phyloP scores from a whole-genome alignment of 495 filamentous ascomycete genomes.

The Tirmania nivea region DNA sequence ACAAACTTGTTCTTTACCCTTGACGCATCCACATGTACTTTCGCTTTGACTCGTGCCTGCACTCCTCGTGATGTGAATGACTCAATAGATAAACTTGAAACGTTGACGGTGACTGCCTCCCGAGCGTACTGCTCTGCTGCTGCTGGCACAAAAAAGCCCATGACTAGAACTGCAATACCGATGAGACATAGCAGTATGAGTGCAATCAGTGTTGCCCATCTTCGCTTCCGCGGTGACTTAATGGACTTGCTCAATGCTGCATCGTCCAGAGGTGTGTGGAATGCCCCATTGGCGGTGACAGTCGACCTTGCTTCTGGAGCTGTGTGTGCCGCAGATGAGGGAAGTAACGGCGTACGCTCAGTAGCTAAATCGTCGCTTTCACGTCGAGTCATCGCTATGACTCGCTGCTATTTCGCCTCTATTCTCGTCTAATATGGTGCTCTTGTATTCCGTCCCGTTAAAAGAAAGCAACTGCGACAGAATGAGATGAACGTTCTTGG shows the following conservation, averaged over 20 bases:
- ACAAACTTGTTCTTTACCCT: constrained; percentile 47
- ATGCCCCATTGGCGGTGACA: background rate
- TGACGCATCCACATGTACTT: constrained; percentile 53
- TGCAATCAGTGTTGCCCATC: background rate
- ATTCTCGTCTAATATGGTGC: too few species aligned
- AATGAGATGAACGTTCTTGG: too few species aligned
- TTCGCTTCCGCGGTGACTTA: background rate
- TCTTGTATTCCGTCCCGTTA: too few species aligned
- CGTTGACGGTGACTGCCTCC: constrained; percentile 57
- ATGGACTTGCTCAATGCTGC: constrained; percentile 16
- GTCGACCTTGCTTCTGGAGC: background rate
- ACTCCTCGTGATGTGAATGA: constrained; percentile 60
- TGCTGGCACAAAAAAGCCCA: constrained; percentile 57
- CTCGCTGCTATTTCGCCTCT: too few species aligned
- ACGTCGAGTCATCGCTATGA: too few species aligned
- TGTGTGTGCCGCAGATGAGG: background rate
- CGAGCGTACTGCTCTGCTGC: constrained; percentile 66
- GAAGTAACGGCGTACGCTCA: background rate
- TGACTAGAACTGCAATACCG: background rate
- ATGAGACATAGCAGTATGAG: background rate
- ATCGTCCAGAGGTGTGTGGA: background rate
- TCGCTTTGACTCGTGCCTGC: constrained; percentile 52
- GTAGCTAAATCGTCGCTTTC: background rate
- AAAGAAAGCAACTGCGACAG: too few species aligned
- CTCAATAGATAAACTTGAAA: constrained; percentile 60